These are phyloP conservation scores for Pontederia crassipes DNA, from an alignment of 176 grass and related monocot species.

Conservation along the genomic window DNA sequence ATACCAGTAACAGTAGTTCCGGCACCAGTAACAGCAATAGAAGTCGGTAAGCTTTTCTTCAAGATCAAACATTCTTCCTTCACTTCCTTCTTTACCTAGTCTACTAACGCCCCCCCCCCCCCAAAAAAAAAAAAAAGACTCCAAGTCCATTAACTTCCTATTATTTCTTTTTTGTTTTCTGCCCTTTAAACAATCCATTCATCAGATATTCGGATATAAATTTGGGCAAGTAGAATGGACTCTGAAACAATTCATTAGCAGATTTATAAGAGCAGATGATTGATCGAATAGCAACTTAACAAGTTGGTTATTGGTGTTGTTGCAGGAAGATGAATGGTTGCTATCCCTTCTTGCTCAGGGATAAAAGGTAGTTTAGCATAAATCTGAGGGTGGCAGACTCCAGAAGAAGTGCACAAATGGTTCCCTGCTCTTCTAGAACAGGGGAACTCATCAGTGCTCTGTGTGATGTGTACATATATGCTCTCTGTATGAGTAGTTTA, in stretches of 20 bases:
- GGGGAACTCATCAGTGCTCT: too few species aligned
- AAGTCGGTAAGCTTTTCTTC: not conserved
- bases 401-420: too few species aligned
- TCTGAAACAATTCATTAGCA: not conserved
- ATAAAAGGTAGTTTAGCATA: not conserved
- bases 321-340: constrained; percentile 3
- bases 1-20: constrained; percentile 16
- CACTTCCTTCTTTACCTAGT: not conserved
- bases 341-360: not conserved
- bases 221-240: not conserved
- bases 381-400: not conserved
- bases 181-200: too few species aligned
- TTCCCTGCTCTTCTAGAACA: too few species aligned
- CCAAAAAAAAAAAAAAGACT: not conserved
- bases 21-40: not conserved
- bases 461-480: too few species aligned
- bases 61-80: not conserved
- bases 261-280: not conserved
- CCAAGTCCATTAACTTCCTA: not conserved
- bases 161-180: too few species aligned
- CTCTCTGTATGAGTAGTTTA: too few species aligned
- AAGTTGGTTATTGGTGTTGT: not conserved
- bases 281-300: not conserved
- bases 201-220: too few species aligned
- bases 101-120: too few species aligned